phyloP scores from a whole-genome alignment of 257 asterid genomes.

The Coffea canephora region DNA sequence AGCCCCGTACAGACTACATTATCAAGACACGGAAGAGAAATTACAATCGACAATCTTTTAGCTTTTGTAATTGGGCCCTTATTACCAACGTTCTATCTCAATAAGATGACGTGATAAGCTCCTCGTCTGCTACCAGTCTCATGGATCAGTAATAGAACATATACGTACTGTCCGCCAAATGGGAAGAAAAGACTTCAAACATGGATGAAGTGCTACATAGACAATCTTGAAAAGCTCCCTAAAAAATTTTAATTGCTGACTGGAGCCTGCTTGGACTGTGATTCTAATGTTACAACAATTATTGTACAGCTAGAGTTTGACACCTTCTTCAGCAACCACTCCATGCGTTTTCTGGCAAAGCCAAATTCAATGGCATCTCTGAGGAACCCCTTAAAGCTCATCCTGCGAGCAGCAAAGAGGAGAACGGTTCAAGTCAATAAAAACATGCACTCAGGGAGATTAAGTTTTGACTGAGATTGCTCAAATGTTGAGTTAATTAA shows the following conservation, averaged over 20 bases:
- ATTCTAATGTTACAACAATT: not conserved
- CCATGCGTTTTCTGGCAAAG: not conserved
- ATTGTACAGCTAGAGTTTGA: not conserved
- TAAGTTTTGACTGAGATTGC: not conserved
- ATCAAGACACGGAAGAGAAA: too few species aligned
- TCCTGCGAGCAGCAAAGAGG: constrained; percentile 9
- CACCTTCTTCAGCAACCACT: not conserved
- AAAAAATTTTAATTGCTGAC: not conserved
- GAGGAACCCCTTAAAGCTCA: not conserved
- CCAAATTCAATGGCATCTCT: not conserved
- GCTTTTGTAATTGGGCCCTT: not conserved
- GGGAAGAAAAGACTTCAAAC: not conserved
- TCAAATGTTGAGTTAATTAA: not conserved
- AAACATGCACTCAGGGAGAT: not conserved
- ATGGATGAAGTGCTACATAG: not conserved
- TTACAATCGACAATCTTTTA: too few species aligned
- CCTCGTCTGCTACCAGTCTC: not conserved
- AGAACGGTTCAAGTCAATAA: not conserved
- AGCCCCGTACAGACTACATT: too few species aligned
- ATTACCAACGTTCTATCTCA: not conserved
- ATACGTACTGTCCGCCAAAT: not conserved
- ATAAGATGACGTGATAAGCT: not conserved
- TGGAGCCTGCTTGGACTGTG: not conserved
- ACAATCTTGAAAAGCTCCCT: not conserved
- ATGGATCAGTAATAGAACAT: not conserved